These are phyloP conservation scores for Mortierella sp. DNA, from an alignment of 371 early-diverging fungal genomes.

Conservation along the genomic window DNA sequence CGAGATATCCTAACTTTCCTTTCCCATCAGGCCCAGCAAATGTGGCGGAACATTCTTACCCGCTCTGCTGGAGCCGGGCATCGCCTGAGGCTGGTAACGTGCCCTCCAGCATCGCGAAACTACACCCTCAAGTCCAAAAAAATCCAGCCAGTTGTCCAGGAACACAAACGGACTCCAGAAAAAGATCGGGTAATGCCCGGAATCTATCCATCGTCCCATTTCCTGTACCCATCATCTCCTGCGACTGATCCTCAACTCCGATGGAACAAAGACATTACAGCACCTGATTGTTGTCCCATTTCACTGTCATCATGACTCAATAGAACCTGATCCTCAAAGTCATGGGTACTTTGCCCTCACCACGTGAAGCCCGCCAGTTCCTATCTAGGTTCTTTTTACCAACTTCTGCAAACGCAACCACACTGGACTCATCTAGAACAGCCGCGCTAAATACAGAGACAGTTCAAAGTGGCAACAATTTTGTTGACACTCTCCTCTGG, in stretches of 20 bases:
- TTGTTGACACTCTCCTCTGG: conserved; percentile 63
- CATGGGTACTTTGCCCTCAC: conserved; percentile 79
- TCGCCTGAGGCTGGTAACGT: background rate
- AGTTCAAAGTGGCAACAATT: conserved; percentile 32
- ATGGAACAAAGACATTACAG: background rate
- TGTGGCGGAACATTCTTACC: conserved; percentile 42
- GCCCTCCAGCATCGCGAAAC: conserved; percentile 7
- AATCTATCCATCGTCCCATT: background rate
- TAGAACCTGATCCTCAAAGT: conserved; percentile 67
- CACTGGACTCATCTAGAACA: background rate
- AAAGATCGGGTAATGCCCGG: conserved; percentile 45
- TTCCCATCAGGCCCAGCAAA: background rate
- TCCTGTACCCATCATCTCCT: background rate
- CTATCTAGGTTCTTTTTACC: conserved; percentile 70
- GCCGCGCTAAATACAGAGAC: background rate
- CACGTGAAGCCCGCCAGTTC: conserved; percentile 83
- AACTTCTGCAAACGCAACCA: conserved; percentile 32
- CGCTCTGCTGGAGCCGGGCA: conserved; percentile 6
- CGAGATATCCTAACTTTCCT: background rate
- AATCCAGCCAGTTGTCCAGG: conserved; percentile 38
- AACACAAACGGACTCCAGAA: conserved; percentile 29
- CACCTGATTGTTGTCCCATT: background rate
- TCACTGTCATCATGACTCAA: background rate
- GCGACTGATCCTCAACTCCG: background rate
- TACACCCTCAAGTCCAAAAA: conserved; percentile 38